Base-by-base conservation (phyloP, 352 stramenopile genomes). In the Phytopythium chamaehyphon region DNA sequence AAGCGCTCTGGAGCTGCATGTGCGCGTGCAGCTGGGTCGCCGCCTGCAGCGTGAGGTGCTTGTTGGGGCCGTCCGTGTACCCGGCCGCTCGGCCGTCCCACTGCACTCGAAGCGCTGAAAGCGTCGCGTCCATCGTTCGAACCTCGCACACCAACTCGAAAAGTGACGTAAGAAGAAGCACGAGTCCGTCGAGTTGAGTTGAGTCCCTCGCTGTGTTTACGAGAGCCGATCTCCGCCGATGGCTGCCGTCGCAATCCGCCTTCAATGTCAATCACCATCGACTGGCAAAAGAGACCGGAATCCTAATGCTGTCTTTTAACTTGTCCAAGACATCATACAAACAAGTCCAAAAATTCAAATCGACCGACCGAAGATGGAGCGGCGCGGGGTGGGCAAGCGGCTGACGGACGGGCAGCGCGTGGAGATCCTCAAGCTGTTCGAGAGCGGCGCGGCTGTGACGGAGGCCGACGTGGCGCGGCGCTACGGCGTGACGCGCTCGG, bases 361-460 rank as follows among this genome's bases (percentile, higher is more conserved):
- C n/a, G n/a, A n/a, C n/a, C n/a, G n/a, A n/a, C n/a, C n/a, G n/a
- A n/a, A n/a, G n/a, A 72, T 72, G 62, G 67, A 71, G 31, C 67
- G 67, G 15, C 63, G 67, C 24, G 67, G 67, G 12, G 64, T 71
- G 48, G 66, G 69, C 42, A 76, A 76, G 57, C 69, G 69, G 18
- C 53, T 79, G 38, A 79, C 66, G 21, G 66, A 79, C 44, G 64
- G 64, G 12, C 69, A 79, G 57, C 69, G 66, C 49, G 61, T 79
- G 54, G 69, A 79, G 63, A 79, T 76, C 63, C 67, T 79, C 58
- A 71, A 79, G 57, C 48, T 76, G 24, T 69, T 74, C 45, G 59
- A 76, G 31, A 73, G 64, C 42, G 67, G 66, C 26, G 59, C 63
- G 45, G 51, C 43, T 28, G 54, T 79, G 37, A 72, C 60, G 4